Conservation (phyloP, 371 early-diverging fungal species). For the Syncephalastrum monosporum region DNA sequence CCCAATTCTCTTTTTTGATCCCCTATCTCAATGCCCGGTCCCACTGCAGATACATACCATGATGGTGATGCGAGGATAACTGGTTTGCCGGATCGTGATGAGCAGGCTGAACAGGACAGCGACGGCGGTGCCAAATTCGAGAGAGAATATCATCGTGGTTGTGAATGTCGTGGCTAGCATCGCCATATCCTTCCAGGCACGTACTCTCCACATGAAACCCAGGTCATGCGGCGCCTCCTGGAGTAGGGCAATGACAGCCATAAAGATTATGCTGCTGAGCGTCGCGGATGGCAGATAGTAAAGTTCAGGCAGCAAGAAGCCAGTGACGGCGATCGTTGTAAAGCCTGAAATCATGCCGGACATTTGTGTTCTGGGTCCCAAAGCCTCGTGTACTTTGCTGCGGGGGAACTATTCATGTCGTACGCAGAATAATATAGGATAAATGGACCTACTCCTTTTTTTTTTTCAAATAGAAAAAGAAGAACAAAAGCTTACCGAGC, state of each 20-base stretch:
- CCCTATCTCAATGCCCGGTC: not conserved
- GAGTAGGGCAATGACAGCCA: slow-evolving; percentile 79
- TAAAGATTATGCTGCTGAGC: slow-evolving; percentile 76
- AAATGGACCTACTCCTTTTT: slow-evolving; percentile 1
- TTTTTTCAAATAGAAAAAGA: slow-evolving; percentile 2
- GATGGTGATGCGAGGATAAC: slow-evolving; percentile 71
- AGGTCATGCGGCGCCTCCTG: slow-evolving; percentile 74
- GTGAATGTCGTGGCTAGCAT: slow-evolving; percentile 74
- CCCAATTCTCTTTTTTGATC: slow-evolving; percentile 1
- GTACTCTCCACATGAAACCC: slow-evolving; percentile 70
- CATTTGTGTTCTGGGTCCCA: slow-evolving; percentile 80
- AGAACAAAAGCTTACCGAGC: slow-evolving; percentile 51
- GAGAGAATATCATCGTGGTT: slow-evolving; percentile 74
- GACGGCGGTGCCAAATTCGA: slow-evolving; percentile 84
- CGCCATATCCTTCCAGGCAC: slow-evolving; percentile 81
- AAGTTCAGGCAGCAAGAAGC: slow-evolving; percentile 72
- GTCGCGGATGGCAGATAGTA: slow-evolving; percentile 81
- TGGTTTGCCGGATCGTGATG: slow-evolving; percentile 85
- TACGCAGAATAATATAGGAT: not conserved
- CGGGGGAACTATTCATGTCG: slow-evolving; percentile 55
- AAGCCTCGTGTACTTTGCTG: slow-evolving; percentile 81
- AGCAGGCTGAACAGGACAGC: slow-evolving; percentile 79
- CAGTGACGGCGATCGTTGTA: slow-evolving; percentile 65
- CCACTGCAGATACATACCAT: slow-evolving; percentile 37
- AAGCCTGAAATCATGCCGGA: slow-evolving; percentile 74